Base-by-base conservation (phyloP, 2,329 filamentous ascomycete genomes). In the Aspergillus floridensis region DNA sequence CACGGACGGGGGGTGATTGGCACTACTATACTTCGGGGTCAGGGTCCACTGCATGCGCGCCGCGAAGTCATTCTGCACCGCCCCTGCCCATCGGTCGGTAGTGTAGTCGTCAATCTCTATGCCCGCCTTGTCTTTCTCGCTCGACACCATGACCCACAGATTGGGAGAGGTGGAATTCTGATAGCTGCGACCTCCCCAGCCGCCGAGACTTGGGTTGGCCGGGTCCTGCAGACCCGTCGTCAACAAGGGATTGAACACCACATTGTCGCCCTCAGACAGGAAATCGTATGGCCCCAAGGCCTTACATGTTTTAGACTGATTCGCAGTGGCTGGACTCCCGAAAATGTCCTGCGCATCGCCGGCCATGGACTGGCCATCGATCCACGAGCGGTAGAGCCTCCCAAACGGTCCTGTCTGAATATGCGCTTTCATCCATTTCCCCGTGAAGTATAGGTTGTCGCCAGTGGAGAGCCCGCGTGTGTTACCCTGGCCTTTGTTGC, bases 41-140 rank as follows among this genome's bases (percentile, higher is more conserved):
- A 56, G 26, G 12, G 56, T 53, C 56, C 48, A 57, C 26, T 57
- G 49, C 49, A 57, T 57, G 5, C 56, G 35, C 6, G 56, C 56
- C 26, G 56, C 56, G 14, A 57, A 57, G 16, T 57, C 56, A 16
- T 57, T 46, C 49, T 57, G 56, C 10, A 53, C 26, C 10, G 56
- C 47, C 2, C 35, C 56, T 5, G 46, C 48, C 56, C 56, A 57
- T 5, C 56, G 48, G 8, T 29, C 32, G 2, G 26, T 47, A 0
- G 56, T 57, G 16, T 49, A 56, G 11, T 7, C n/a, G 4, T 8
- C 19, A 16, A 16, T 29, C 2, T 49, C 53, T 3, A 16, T 5
- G 12, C 53, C 53, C 24, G 49, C 35, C 48, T 51, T 8, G 38
- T 57, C 53, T 10, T 52, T 52, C 26, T 46, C 49, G 14, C 21